Conservation (phyloP, 1,284 basidiomycete genomes). For the Ustilago loliicola region DNA sequence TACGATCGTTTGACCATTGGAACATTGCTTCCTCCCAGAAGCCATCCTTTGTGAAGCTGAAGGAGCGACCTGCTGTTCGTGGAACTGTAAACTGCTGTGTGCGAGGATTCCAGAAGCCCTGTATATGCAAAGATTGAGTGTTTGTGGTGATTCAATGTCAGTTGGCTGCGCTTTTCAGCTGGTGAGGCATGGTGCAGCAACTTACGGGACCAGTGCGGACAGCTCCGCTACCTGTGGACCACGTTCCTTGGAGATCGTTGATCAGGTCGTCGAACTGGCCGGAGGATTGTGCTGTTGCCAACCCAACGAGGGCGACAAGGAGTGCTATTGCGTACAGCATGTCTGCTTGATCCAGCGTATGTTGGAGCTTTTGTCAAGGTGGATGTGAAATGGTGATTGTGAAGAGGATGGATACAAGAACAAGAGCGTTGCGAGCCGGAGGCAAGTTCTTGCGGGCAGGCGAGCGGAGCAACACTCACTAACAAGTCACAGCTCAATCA, state of each 20-base stretch:
- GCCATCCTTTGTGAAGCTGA: slow-evolving; percentile 34
- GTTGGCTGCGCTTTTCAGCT: neutral
- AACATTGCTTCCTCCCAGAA: slow-evolving; percentile 34
- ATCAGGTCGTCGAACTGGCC: slow-evolving; percentile 22
- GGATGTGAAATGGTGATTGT: neutral
- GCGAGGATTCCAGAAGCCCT: slow-evolving; percentile 41
- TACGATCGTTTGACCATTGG: slow-evolving; percentile 26
- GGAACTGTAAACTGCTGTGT: slow-evolving; percentile 32
- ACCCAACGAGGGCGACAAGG: neutral
- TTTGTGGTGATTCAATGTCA: too few relatives aligned
- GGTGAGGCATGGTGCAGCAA: neutral
- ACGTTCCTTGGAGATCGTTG: slow-evolving; percentile 52
- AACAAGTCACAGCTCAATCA: neutral
- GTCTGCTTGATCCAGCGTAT: too few relatives aligned
- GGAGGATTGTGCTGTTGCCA: slow-evolving; percentile 20
- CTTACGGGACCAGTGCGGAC: slow-evolving; percentile 62
- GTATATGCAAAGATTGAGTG: neutral
- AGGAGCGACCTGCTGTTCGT: slow-evolving; percentile 22
- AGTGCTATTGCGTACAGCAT: slow-evolving; percentile 3
- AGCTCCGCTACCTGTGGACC: slow-evolving; percentile 61
- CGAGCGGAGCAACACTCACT: slow-evolving; percentile 3
- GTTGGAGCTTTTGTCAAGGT: neutral
- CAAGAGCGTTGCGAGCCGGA: neutral
- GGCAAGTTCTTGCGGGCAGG: neutral
- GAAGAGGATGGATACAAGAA: neutral